Conservation (phyloP, 1,139 yeast genomes). For the Geotrichum fermentans region DNA sequence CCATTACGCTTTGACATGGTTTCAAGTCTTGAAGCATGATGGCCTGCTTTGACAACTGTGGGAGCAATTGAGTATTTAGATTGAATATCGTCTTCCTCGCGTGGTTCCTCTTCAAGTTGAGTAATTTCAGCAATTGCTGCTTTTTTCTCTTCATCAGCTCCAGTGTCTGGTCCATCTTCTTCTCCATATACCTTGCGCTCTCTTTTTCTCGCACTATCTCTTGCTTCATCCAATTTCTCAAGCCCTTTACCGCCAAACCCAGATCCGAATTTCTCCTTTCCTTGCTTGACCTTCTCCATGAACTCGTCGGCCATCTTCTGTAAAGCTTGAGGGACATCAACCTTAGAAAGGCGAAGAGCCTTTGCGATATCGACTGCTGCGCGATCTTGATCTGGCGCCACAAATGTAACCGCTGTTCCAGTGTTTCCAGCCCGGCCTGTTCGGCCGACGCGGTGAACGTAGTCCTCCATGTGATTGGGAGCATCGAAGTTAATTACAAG, state of each 20-base stretch:
- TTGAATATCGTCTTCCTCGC: neutral
- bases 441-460: slow-evolving; percentile 93
- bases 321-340: slow-evolving; percentile 51
- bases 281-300: slow-evolving; percentile 58
- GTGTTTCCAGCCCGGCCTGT: slow-evolving; percentile 87
- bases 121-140: slow-evolving; percentile 19
- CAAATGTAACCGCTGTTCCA: slow-evolving; percentile 77
- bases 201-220: slow-evolving; percentile 53
- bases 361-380: slow-evolving; percentile 58
- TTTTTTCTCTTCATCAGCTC: slow-evolving; percentile 29
- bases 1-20: slow-evolving; percentile 12
- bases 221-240: slow-evolving; percentile 65
- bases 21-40: slow-evolving; percentile 15
- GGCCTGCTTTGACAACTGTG: slow-evolving; percentile 18
- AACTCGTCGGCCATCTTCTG: slow-evolving; percentile 53
- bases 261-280: slow-evolving; percentile 59
- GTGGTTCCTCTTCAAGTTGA: neutral
- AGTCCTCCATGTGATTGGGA: slow-evolving; percentile 90
- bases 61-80: slow-evolving; percentile 11
- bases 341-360: slow-evolving; percentile 56
- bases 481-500: slow-evolving; percentile 84
- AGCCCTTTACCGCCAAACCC: slow-evolving; percentile 96
- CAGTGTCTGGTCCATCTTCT: slow-evolving; percentile 28
- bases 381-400: slow-evolving; percentile 60
- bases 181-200: slow-evolving; percentile 45